Evolutionary conservation across 179 eudicot species (phyloP).

Genomic region (Sideroxylon spinosum): DNA sequence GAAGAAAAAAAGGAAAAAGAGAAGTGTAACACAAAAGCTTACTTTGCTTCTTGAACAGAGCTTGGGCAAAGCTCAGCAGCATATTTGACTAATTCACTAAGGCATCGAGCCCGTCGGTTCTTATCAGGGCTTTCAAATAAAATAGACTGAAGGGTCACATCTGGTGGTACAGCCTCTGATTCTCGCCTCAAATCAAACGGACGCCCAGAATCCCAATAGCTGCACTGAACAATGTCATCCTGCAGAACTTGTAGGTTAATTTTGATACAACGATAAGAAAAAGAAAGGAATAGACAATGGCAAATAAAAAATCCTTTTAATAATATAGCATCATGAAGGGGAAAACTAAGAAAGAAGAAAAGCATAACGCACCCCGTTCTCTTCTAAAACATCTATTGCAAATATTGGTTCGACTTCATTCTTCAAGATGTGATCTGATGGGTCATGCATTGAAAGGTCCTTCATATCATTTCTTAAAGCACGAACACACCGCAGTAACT

Average conservation of each 20-base stretch:
- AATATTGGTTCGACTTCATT: conserved; percentile 89
- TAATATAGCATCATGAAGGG: neutral
- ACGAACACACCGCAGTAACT: conserved; percentile 91
- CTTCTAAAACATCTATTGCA: conserved; percentile 91
- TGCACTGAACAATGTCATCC: conserved; percentile 98
- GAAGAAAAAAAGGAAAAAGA: neutral
- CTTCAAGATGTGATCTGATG: conserved; percentile 50
- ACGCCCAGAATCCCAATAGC: conserved; percentile 95
- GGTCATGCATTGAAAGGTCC: conserved; percentile 61
- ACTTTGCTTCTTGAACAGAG: conserved; percentile 98
- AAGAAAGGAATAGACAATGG: too few species aligned
- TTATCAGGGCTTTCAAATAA: conserved; percentile 95
- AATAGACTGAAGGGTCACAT: conserved; percentile 85
- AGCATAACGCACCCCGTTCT: conserved; percentile 75
- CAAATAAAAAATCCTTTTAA: neutral
- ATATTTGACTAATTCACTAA: conserved; percentile 93
- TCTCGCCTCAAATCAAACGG: conserved; percentile 92
- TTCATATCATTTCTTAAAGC: conserved; percentile 88
- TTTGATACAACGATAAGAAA: neutral
- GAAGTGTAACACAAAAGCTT: conserved; percentile 20
- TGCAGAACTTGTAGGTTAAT: conserved; percentile 27
- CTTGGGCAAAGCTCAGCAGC: conserved; percentile 96
- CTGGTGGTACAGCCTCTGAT: conserved; percentile 82
- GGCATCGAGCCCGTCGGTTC: conserved; percentile 95
- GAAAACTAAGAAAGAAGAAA: neutral